phyloP scores from a whole-genome alignment of 805 yeast genomes.

The Barnettozyma sucrosica region DNA sequence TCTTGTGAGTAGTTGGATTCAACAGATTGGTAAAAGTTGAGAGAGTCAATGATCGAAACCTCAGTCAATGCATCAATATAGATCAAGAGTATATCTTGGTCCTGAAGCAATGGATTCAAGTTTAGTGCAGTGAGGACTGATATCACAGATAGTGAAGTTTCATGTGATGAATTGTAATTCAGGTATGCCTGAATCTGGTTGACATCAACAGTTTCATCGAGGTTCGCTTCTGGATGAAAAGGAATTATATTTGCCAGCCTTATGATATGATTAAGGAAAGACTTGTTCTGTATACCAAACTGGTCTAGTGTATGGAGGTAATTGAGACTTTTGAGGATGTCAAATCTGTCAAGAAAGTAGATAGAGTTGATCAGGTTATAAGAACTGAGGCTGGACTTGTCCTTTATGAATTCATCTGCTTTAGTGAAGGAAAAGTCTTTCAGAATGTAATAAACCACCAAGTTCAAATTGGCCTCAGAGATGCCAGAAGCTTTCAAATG shows the following conservation, averaged over 20 bases:
- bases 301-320: slow-evolving; percentile 13
- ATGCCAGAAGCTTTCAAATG: slow-evolving; percentile 9
- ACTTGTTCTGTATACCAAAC: slow-evolving; percentile 4
- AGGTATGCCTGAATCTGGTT: slow-evolving; percentile 11
- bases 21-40: slow-evolving; percentile 5
- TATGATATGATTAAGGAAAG: slow-evolving; percentile 18
- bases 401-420: slow-evolving; percentile 17
- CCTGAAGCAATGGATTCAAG: slow-evolving; percentile 11
- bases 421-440: slow-evolving; percentile 20
- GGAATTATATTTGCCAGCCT: slow-evolving; percentile 23
- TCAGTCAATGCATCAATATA: slow-evolving; percentile 21
- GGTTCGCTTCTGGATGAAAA: slow-evolving; percentile 11
- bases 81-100: slow-evolving; percentile 17
- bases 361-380: slow-evolving; percentile 22
- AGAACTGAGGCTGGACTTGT: background rate
- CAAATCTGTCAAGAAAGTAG: slow-evolving; percentile 24
- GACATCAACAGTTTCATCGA: slow-evolving; percentile 4
- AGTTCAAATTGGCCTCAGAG: slow-evolving; percentile 8
- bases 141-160: slow-evolving; percentile 20
- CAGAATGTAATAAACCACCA: slow-evolving; percentile 21
- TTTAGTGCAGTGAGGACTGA: slow-evolving; percentile 15
- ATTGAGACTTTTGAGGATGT: slow-evolving; percentile 14
- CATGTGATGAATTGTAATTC: slow-evolving; percentile 12
- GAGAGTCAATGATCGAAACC: slow-evolving; percentile 8
- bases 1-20: slow-evolving; percentile 6